Evolutionary conservation across 2,329 filamentous ascomycete genomes (phyloP), one percentile per base, ranked within the genome.

Genomic region (Aspergillus fumigatiaffinis): DNA sequence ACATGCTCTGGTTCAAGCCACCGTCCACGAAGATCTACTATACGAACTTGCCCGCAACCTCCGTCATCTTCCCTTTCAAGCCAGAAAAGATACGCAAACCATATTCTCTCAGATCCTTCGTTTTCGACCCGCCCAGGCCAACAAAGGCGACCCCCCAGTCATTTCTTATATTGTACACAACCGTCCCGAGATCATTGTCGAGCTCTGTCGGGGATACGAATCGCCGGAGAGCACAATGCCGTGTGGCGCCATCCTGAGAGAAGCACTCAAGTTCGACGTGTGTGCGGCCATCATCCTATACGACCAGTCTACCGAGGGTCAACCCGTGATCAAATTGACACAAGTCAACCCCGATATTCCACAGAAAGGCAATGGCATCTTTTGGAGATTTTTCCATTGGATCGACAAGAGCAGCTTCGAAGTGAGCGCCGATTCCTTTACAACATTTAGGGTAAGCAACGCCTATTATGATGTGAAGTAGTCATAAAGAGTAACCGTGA

Each of bases 321-420:
- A 88, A 55, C 87, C 85, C 64, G 84, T 85, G n/a, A 86, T 91
- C 62, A 89, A 91, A 46, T 80, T 96, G 42, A 86, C 83, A 52
- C 87, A 85, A 23, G 90, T 97, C 60, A 89, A 94, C 67, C 85
- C 88, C 50, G 88, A 91, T 59, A 77, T 86, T 44, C 86, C 84
- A 35, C 89, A 94, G 66, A 88, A 84, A 50, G 92, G 92, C 12
- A 83, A 86, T 48, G 93, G 93, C 3, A 86, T 97, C 1, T 97
- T 99, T 73, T 99, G 94, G 94, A 88, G 85, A 50, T 97, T 97
- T 77, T 97, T 99, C 71, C 86, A 89, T 60, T 99, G 93, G 91
- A 96, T 99, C 68, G 92, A 97, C 77, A 91, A 91, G 76, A 91
- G 92, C 66, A 92, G 90, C 29, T 99, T 99, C 69, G 94, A 99